A percentile compares a stretch with the other conserved stretches of the same genome.
These are phyloP conservation scores for Discostella stelligera DNA, from an alignment of 352 stramenopile species.

Conservation along the genomic window DNA sequence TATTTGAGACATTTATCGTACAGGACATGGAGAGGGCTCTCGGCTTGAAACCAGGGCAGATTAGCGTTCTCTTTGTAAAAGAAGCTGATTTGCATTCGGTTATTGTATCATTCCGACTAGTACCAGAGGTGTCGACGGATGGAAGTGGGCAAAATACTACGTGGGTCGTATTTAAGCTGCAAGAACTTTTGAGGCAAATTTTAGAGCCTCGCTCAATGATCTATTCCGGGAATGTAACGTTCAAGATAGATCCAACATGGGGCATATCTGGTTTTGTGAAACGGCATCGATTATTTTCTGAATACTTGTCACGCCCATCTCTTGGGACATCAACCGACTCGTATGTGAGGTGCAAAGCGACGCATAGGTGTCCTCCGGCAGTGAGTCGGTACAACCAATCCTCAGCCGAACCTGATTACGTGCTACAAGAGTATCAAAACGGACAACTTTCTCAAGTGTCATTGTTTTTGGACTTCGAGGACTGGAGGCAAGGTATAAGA, in stretches of 20 bases:
- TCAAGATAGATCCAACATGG: conserved; percentile 73
- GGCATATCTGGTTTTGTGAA: conserved; percentile 63
- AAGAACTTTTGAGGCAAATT: conserved; percentile 62
- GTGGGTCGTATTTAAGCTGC: conserved; percentile 51
- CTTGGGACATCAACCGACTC: conserved; percentile 34
- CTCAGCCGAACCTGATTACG: conserved; percentile 80
- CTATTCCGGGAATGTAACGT: conserved; percentile 79
- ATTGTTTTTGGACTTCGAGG: conserved; percentile 93
- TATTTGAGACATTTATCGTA: conserved; percentile 77
- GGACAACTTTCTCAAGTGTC: conserved; percentile 82
- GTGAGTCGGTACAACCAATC: conserved; percentile 86
- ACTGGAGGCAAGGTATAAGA: conserved; percentile 91
- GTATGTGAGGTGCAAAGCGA: conserved; percentile 94
- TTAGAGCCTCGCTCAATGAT: conserved; percentile 57
- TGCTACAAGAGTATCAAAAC: conserved; percentile 84
- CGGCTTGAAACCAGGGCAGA: conserved; percentile 55
- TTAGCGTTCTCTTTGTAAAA: conserved; percentile 80
- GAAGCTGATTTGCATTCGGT: conserved; percentile 63
- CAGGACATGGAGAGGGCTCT: conserved; percentile 72
- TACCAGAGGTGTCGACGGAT: conserved; percentile 41
- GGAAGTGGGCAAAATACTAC: conserved; percentile 16
- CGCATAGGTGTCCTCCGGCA: conserved; percentile 88
- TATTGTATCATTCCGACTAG: conserved; percentile 77
- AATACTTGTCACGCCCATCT: conserved; percentile 38
- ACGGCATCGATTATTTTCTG: conserved; percentile 22